Conservation (phyloP, 2,329 filamentous ascomycete species). For the Verticillium dahliae region DNA sequence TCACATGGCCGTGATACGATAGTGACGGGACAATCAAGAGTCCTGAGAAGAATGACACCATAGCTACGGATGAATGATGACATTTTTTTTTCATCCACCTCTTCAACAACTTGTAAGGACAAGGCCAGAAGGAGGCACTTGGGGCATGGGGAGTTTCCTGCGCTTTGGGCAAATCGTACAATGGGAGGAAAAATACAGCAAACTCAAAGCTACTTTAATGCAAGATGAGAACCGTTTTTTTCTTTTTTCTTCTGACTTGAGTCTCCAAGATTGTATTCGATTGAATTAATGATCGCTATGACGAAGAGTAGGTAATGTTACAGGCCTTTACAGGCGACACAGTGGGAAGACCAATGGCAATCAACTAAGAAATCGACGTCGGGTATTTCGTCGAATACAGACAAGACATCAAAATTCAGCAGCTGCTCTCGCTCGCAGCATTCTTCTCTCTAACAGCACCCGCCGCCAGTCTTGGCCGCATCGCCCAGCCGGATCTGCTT, state of each 20-base stretch:
- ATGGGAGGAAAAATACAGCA: not conserved
- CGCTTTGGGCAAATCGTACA: not conserved
- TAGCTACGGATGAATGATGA: not conserved
- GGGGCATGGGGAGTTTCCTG: not conserved
- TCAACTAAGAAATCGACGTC: not conserved
- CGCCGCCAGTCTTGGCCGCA: constrained; percentile 29
- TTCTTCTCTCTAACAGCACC: constrained; percentile 37
- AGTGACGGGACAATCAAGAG: not conserved
- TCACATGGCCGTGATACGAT: not conserved
- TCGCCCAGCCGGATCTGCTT: constrained; percentile 40
- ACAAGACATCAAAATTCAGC: no score
- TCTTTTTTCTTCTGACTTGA: not conserved
- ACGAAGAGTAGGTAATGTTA: not conserved
- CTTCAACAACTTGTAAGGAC: not conserved
- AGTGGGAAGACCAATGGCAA: not conserved
- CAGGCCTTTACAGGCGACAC: not conserved
- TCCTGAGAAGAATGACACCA: not conserved
- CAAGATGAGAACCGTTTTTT: not conserved
- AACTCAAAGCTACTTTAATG: not conserved
- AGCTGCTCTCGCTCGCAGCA: not conserved
- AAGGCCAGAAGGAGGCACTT: not conserved
- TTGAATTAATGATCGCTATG: not conserved
- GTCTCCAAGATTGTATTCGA: not conserved
- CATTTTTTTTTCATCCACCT: constrained; percentile 1
- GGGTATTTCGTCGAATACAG: not conserved